phyloP scores from a whole-genome alignment of 2,329 filamentous ascomycete genomes.

The Aspergillus neotritici region DNA sequence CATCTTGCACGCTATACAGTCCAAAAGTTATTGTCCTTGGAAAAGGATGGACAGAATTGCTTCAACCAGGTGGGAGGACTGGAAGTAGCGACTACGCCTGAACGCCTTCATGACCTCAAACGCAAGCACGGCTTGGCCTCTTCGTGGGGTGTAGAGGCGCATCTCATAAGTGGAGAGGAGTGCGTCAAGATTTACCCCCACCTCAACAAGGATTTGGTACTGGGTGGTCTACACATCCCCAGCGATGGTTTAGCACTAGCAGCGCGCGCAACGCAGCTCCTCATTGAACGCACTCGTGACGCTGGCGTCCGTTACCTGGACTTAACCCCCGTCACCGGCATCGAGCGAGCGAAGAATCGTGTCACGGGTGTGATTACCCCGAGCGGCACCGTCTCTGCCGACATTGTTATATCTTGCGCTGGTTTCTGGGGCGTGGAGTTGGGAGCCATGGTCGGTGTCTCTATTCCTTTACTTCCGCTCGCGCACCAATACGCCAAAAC shows the following conservation, averaged over 20 bases:
- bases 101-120: slow-evolving; percentile 56
- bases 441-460: slow-evolving; percentile 55
- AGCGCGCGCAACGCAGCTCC: slow-evolving; percentile 55
- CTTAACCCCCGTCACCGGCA: slow-evolving; percentile 53
- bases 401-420: slow-evolving; percentile 58
- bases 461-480: slow-evolving; percentile 55
- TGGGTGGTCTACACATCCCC: slow-evolving; percentile 57
- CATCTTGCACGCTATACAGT: slow-evolving; percentile 57
- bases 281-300: slow-evolving; percentile 53
- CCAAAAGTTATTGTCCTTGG: slow-evolving; percentile 53
- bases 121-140: slow-evolving; percentile 56
- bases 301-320: slow-evolving; percentile 57
- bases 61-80: slow-evolving; percentile 60
- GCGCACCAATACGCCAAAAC: slow-evolving; percentile 62
- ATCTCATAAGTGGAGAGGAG: slow-evolving; percentile 47
- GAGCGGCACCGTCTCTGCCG: slow-evolving; percentile 48
- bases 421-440: slow-evolving; percentile 64
- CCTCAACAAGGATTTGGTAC: slow-evolving; percentile 48
- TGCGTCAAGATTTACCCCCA: slow-evolving; percentile 52
- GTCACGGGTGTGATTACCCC: slow-evolving; percentile 55
- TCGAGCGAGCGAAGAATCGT: slow-evolving; percentile 44
- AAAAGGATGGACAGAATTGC: slow-evolving; percentile 46
- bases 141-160: slow-evolving; percentile 56
- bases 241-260: slow-evolving; percentile 57
- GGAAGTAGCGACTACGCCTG: slow-evolving; percentile 57